Base-by-base conservation (phyloP, 805 yeast genomes). In the Sugiyamaella valdiviana region DNA sequence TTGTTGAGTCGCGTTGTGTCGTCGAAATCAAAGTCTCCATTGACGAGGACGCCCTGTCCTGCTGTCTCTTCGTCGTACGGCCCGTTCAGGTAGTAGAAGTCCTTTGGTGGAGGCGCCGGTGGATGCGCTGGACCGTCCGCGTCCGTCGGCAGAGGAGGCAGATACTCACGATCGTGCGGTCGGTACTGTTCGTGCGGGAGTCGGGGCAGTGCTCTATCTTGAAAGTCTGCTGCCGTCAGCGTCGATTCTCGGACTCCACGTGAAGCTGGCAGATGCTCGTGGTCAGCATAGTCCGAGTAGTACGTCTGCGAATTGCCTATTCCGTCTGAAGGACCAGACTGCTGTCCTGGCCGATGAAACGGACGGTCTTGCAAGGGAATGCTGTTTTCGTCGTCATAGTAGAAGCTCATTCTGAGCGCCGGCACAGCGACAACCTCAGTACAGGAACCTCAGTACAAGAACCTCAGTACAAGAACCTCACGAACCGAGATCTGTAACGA, bases 91-190 rank as follows among this genome's bases (percentile, higher is more conserved):
- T 10, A 26, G 32, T 26, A 26, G 6, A 19, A 15, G 42, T 39
- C 42, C 22, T 41, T 41, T 5, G 47, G 47, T 15, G 47, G 44
- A 6, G 44, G 44, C 15, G 44, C 36, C 19, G 42, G 42, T 21
- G 47, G 47, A 14, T 43, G 47, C 29, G 23, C 23, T 36, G 17
- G 35, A 5, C 5, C 29, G 10, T 37, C 35, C 2, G 29, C n/a
- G n/a, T 21, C 7, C n/a, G 32, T n/a, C 9, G 32, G 32, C 14
- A 26, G 10, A 4, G 32, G 32, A 3, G 32, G 32, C 7, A 26
- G 32, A n/a, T 26, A 26, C 7, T 26, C 32, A n/a, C 32, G 32
- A n/a, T 26, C 32, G 10, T 26, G 32, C 3, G 32, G 32, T n/a
- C 29, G 29, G 6, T 6, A 24, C 9, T 6, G 9, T 10, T 6